Percentiles rank a stretch among this genome's conserved stretches.
Evolutionary conservation across 73 alveolate species (phyloP).

Genomic region (Tetrahymena thermophila): DNA sequence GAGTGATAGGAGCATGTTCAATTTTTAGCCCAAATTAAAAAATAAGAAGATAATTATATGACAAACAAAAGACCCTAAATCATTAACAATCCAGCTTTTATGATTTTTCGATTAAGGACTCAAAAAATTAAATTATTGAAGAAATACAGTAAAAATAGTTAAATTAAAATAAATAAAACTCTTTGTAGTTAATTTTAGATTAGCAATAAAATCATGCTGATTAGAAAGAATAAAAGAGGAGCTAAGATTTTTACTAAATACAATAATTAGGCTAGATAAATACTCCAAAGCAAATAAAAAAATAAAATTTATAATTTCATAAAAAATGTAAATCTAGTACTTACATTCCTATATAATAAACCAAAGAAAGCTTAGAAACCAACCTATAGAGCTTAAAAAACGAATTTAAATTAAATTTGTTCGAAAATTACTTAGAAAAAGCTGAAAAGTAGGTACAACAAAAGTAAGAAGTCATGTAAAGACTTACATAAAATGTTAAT

Average conservation of each 20-base stretch:
- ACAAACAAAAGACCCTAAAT: not conserved
- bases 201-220: not conserved
- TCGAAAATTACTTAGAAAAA: not conserved
- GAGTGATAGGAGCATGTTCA: not conserved
- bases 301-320: not conserved
- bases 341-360: not conserved
- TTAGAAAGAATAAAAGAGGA: not conserved
- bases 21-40: not conserved
- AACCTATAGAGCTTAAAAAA: not conserved
- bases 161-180: not conserved
- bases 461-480: not conserved
- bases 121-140: not conserved
- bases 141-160: not conserved
- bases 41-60: not conserved
- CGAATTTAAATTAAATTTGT: not conserved
- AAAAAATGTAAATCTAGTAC: not conserved
- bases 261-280: not conserved
- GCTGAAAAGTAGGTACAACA: not conserved
- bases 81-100: not conserved
- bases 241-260: not conserved
- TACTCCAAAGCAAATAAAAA: not conserved
- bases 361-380: not conserved
- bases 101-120: not conserved
- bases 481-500: not conserved
- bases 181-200: not conserved